These are phyloP conservation scores for Ambrosia hybrid DNA, from an alignment of 140 eudicot genomes.

Conservation along the genomic window DNA sequence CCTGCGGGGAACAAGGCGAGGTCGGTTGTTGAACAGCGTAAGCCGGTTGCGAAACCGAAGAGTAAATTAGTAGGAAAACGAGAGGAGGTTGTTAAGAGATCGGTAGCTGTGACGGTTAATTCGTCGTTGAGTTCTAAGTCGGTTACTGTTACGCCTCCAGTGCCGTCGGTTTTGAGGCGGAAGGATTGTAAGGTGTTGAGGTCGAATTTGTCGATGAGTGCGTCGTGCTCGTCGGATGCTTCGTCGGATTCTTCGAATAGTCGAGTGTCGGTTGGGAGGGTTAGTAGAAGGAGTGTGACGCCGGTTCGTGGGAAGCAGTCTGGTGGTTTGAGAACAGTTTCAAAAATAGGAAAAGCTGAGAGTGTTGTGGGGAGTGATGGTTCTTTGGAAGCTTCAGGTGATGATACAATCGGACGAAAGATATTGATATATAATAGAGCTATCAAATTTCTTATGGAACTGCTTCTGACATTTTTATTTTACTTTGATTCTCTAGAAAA, in stretches of 20 bases:
- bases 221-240: slow-evolving; percentile 93
- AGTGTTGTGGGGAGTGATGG: slow-evolving; percentile 20
- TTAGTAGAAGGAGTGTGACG: slow-evolving; percentile 44
- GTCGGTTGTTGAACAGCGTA: slow-evolving; percentile 49
- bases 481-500: too few species aligned
- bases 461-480: too few species aligned
- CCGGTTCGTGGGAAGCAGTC: slow-evolving; percentile 46
- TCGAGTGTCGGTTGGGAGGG: slow-evolving; percentile 69
- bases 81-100: slow-evolving; percentile 37
- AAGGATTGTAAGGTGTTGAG: slow-evolving; percentile 37
- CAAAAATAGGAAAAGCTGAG: slow-evolving; percentile 24
- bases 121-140: slow-evolving; percentile 29
- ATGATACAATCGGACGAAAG: slow-evolving; percentile 47
- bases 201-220: slow-evolving; percentile 61
- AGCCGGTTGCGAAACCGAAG: slow-evolving; percentile 52
- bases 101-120: slow-evolving; percentile 22
- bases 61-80: slow-evolving; percentile 34
- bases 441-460: too few species aligned
- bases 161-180: slow-evolving; percentile 43
- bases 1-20: slow-evolving; percentile 83
- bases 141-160: slow-evolving; percentile 23
- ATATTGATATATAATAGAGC: too few species aligned
- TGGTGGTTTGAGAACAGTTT: slow-evolving; percentile 25
- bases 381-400: slow-evolving; percentile 32
- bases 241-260: slow-evolving; percentile 83